These are phyloP conservation scores for Curvularia spicifera DNA, from an alignment of 2,329 filamentous ascomycete genomes.

Conservation along the genomic window DNA sequence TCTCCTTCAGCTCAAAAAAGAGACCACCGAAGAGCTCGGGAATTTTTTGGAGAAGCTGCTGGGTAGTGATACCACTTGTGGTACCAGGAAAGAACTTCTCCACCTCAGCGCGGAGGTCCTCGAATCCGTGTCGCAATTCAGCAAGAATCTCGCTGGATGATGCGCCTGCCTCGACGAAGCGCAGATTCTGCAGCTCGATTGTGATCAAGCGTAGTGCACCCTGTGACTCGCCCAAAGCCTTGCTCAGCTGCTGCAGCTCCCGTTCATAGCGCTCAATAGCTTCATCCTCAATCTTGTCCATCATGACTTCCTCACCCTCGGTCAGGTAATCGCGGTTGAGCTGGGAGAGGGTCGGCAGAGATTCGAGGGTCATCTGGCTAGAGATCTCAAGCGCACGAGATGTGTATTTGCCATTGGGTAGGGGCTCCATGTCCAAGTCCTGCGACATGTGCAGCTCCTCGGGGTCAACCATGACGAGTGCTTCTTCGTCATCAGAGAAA, in stretches of 20 bases:
- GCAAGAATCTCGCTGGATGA: slow-evolving; percentile 46
- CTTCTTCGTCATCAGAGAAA: slow-evolving; percentile 39
- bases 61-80: slow-evolving; percentile 48
- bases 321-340: slow-evolving; percentile 36
- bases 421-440: slow-evolving; percentile 37
- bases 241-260: slow-evolving; percentile 49
- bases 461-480: slow-evolving; percentile 43
- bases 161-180: slow-evolving; percentile 47
- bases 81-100: slow-evolving; percentile 51
- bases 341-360: slow-evolving; percentile 33
- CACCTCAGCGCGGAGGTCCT: slow-evolving; percentile 48
- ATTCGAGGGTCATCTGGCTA: slow-evolving; percentile 40
- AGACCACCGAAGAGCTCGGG: slow-evolving; percentile 49
- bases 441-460: slow-evolving; percentile 42
- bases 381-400: slow-evolving; percentile 37
- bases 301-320: slow-evolving; percentile 26
- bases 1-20: slow-evolving; percentile 42
- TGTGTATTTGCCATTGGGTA: slow-evolving; percentile 38
- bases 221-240: slow-evolving; percentile 49
- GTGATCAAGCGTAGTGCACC: slow-evolving; percentile 51
- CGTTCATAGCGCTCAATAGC: slow-evolving; percentile 47
- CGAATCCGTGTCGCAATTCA: slow-evolving; percentile 53
- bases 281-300: slow-evolving; percentile 46
- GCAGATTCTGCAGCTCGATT: slow-evolving; percentile 54
- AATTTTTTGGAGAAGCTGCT: slow-evolving; percentile 49